Conservation (phyloP, 2,329 filamentous ascomycete species). For the Knufia petricola region DNA sequence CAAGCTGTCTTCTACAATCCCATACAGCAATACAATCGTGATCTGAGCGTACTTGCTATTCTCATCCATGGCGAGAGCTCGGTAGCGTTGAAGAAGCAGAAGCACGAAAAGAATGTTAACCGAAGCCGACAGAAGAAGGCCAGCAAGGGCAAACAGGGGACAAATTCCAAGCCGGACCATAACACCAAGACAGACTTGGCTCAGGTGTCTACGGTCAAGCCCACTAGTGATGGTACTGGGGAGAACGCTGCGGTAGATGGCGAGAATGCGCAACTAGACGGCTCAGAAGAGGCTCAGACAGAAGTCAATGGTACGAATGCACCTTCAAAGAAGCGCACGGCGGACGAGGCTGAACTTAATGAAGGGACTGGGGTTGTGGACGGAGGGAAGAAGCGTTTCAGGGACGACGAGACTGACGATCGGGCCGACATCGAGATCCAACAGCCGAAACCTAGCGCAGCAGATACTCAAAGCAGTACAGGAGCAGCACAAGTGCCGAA, state of each 20-base stretch:
- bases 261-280: constrained; percentile 10
- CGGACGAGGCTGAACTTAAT: constrained; percentile 19
- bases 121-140: constrained; percentile 25
- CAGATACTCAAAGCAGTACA: background rate
- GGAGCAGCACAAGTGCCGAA: background rate
- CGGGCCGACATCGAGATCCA: constrained; percentile 13
- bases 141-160: background rate
- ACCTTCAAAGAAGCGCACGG: constrained; percentile 23
- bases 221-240: constrained; percentile 24
- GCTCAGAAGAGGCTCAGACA: constrained; percentile 5
- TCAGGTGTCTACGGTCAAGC: constrained; percentile 14
- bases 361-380: constrained; percentile 8
- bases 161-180: background rate
- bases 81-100: constrained; percentile 45
- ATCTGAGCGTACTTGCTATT: constrained; percentile 86
- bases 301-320: background rate
- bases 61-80: constrained; percentile 71
- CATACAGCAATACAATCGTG: constrained; percentile 97
- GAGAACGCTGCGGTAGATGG: constrained; percentile 12
- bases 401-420: constrained; percentile 9
- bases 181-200: background rate
- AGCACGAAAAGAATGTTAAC: constrained; percentile 31
- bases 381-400: constrained; percentile 11
- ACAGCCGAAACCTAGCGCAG: constrained; percentile 8
- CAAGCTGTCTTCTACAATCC: constrained; percentile 95